Evolutionary conservation across 495 filamentous ascomycete species (phyloP).

Genomic region (Melanomma pulvis-pyrius): DNA sequence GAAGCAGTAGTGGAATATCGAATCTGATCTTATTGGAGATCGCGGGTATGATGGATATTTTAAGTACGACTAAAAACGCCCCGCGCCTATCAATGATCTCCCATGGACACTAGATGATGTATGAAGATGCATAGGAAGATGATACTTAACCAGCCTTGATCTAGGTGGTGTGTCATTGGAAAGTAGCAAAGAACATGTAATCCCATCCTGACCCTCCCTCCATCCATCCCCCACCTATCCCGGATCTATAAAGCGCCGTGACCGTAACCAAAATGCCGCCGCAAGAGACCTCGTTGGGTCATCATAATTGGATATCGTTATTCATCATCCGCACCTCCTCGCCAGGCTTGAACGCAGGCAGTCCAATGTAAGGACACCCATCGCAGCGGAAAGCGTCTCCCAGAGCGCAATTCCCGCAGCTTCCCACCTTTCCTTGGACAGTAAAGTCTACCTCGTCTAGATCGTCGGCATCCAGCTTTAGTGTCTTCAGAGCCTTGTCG

Average conservation of each 20-base stretch:
- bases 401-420: constrained; percentile 88
- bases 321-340: constrained; percentile 88
- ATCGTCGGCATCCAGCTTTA: constrained; percentile 79
- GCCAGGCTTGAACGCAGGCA: constrained; percentile 94
- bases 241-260: neutral
- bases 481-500: constrained; percentile 60
- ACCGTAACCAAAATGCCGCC: neutral
- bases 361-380: constrained; percentile 88
- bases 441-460: constrained; percentile 92
- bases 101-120: no score
- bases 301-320: constrained; percentile 81
- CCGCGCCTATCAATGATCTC: no score
- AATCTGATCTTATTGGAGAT: no score
- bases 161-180: no score
- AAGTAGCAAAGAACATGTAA: neutral
- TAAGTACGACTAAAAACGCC: no score
- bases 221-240: no score
- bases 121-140: no score
- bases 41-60: no score
- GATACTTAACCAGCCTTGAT: no score
- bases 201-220: no score
- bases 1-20: no score
- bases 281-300: neutral
- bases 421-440: constrained; percentile 90
- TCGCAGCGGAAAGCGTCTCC: constrained; percentile 85